Percentiles rank a stretch among this genome's conserved stretches.
These are phyloP conservation scores for Serendipita vermifera DNA, from an alignment of 768 basidiomycete species.

Conservation along the genomic window DNA sequence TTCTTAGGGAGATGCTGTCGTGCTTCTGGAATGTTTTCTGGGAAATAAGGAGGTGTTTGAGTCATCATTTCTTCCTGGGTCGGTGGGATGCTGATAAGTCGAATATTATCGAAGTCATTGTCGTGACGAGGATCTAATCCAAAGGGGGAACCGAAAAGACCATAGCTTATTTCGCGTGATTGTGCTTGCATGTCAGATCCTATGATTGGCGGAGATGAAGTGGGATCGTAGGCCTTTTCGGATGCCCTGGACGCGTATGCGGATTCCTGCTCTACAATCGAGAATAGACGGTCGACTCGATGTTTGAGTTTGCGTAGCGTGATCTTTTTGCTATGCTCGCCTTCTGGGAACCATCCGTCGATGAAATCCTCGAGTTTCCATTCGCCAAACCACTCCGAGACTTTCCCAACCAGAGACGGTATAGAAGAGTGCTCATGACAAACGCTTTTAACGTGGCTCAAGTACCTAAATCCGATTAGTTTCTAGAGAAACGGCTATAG, in stretches of 20 bases:
- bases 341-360: constrained; percentile 32
- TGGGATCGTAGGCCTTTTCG: too few relatives aligned
- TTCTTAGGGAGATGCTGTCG: constrained; percentile 46
- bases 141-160: constrained; percentile 42
- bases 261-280: constrained; percentile 45
- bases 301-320: constrained; percentile 28
- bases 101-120: constrained; percentile 47
- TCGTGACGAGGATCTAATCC: constrained; percentile 47
- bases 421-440: constrained; percentile 36
- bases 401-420: constrained; percentile 28
- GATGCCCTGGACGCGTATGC: too few relatives aligned
- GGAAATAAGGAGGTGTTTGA: constrained; percentile 40
- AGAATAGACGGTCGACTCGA: constrained; percentile 22
- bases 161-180: constrained; percentile 31
- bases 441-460: constrained; percentile 47
- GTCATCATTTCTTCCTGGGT: constrained; percentile 53
- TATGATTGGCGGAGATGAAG: too few relatives aligned
- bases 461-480: constrained; percentile 27
- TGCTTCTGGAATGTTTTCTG: constrained; percentile 43
- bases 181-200: constrained; percentile 27
- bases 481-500: not conserved
- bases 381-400: constrained; percentile 33
- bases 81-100: constrained; percentile 50
- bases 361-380: constrained; percentile 37
- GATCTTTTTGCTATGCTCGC: constrained; percentile 22